phyloP scores from a whole-genome alignment of 495 filamentous ascomycete species.

The Xylaria acuta region DNA sequence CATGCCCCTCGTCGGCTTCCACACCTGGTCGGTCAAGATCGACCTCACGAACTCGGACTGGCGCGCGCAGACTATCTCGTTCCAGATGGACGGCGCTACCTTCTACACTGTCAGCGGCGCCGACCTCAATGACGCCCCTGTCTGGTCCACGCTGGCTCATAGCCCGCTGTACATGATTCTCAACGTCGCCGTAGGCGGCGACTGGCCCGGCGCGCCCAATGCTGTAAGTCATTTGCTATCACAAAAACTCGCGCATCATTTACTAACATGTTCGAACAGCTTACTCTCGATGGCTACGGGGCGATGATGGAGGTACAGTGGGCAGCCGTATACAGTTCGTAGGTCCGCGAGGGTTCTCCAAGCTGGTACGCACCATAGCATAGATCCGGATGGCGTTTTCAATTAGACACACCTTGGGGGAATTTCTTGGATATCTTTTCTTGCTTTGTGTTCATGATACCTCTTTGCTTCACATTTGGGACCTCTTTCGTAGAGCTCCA shows the following conservation, averaged over 20 bases:
- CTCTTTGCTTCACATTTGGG: conserved; percentile 23
- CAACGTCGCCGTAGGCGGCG: conserved; percentile 59
- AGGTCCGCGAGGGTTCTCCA: conserved; percentile 13
- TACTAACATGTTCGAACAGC: conserved; percentile 27
- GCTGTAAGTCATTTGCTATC: conserved; percentile 35
- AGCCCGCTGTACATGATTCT: conserved; percentile 54
- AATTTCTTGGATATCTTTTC: background rate
- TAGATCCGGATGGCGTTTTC: conserved; percentile 20
- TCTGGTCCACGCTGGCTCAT: conserved; percentile 55
- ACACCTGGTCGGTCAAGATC: conserved; percentile 54
- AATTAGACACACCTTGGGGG: background rate
- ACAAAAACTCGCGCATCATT: background rate
- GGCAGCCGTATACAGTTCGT: conserved; percentile 50
- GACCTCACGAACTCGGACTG: conserved; percentile 52
- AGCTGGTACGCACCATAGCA: background rate
- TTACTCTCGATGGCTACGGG: conserved; percentile 50
- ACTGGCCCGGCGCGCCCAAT: conserved; percentile 47
- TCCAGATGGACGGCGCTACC: conserved; percentile 50
- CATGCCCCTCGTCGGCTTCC: conserved; percentile 49
- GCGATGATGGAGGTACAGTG: conserved; percentile 60
- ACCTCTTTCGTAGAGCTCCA: background rate
- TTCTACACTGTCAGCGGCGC: conserved; percentile 48
- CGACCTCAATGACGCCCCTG: conserved; percentile 48
- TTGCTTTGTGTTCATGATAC: conserved; percentile 29
- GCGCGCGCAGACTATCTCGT: conserved; percentile 52